Conservation (phyloP, 2,329 filamentous ascomycete genomes). For the Monilinia laxa region DNA sequence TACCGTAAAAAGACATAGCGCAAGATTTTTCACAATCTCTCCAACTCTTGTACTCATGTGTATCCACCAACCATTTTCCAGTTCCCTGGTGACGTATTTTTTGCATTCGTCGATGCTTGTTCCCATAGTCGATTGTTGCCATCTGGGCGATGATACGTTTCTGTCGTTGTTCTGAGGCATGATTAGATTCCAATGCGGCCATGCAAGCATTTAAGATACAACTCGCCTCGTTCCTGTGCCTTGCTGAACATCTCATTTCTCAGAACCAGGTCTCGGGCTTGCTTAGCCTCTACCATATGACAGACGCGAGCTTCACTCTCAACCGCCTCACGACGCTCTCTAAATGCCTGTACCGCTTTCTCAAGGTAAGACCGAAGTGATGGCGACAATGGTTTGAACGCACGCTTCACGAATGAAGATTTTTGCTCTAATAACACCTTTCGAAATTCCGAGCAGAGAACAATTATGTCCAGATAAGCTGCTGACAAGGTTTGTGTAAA, state of each 20-base stretch:
- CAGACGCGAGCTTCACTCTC: too few relatives aligned
- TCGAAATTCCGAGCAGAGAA: not conserved
- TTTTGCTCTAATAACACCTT: not conserved
- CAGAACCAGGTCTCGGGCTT: too few relatives aligned
- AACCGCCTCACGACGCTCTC: too few relatives aligned
- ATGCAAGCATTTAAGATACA: not conserved
- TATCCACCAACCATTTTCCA: not conserved
- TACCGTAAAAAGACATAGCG: conserved; percentile 1
- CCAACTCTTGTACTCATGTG: not conserved
- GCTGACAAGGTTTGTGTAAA: not conserved
- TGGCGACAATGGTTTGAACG: not conserved
- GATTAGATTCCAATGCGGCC: not conserved
- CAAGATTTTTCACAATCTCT: not conserved
- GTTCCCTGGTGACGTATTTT: not conserved
- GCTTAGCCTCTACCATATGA: too few relatives aligned
- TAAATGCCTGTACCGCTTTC: not conserved
- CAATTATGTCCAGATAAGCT: not conserved
- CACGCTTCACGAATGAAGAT: not conserved
- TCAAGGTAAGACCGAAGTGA: not conserved
- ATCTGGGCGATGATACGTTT: not conserved
- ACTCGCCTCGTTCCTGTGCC: not conserved
- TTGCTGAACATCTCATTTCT: not conserved
- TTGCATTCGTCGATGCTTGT: not conserved
- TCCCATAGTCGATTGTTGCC: not conserved
- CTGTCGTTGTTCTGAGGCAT: not conserved